Evolutionary conservation across 192 early-diverging fungal genomes (phyloP).

Genomic region (Martensiomyces pterosporus): DNA sequence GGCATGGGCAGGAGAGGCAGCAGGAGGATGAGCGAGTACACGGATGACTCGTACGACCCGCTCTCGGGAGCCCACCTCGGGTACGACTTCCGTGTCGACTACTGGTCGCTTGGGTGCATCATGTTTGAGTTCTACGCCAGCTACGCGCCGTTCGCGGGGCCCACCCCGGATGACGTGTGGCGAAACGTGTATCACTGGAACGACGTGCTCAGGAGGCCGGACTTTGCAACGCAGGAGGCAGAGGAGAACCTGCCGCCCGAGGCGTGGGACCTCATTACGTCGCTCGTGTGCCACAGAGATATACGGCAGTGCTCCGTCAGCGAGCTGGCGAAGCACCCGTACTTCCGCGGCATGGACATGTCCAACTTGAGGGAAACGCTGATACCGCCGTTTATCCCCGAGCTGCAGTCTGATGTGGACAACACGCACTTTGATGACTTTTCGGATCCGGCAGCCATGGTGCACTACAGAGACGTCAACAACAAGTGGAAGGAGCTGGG

Average conservation of each 20-base stretch:
- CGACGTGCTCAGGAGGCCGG: conserved; percentile 67
- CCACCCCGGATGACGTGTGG: conserved; percentile 70
- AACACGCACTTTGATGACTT: conserved; percentile 81
- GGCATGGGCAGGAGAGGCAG: conserved; percentile 24
- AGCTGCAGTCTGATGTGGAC: conserved; percentile 62
- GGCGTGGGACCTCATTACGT: conserved; percentile 70
- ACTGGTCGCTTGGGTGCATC: conserved; percentile 73
- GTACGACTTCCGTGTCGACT: conserved; percentile 71
- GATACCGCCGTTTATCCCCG: conserved; percentile 70
- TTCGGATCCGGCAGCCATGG: conserved; percentile 57
- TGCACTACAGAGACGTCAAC: conserved; percentile 56
- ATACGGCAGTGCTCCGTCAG: conserved; percentile 51
- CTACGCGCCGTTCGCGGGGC: conserved; percentile 71
- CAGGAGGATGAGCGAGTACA: conserved; percentile 21
- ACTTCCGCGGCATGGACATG: conserved; percentile 64
- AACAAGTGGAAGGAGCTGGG: conserved; percentile 49
- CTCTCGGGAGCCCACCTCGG: conserved; percentile 55
- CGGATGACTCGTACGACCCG: conserved; percentile 33
- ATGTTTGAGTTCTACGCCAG: conserved; percentile 73
- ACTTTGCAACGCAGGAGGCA: conserved; percentile 70
- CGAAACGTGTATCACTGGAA: conserved; percentile 83
- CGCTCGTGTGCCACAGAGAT: conserved; percentile 54
- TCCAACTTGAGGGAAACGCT: conserved; percentile 56
- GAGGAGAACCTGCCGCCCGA: conserved; percentile 76
- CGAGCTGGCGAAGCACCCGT: conserved; percentile 57